phyloP scores from a whole-genome alignment of 2,329 filamentous ascomycete species.

The Periconia sp. region DNA sequence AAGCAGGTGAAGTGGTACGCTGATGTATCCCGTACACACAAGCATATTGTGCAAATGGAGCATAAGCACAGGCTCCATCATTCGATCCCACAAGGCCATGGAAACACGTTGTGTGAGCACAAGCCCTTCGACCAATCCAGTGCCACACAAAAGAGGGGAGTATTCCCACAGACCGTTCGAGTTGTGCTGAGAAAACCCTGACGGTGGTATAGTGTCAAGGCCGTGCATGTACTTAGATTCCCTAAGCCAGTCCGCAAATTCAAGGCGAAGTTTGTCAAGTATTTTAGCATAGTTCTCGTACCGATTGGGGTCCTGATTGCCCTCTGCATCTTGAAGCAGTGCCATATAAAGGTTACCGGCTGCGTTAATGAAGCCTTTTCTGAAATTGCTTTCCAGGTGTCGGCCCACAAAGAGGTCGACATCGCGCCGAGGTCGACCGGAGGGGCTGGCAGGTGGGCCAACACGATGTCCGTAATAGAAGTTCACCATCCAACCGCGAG shows the following conservation, averaged over 20 bases:
- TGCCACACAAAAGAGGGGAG: constrained; percentile 53
- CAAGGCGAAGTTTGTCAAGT: background rate
- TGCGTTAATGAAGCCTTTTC: background rate
- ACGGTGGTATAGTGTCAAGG: constrained; percentile 13
- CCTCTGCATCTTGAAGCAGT: background rate
- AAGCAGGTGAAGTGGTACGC: background rate
- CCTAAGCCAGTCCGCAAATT: background rate
- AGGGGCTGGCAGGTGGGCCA: background rate
- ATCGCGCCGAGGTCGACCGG: background rate
- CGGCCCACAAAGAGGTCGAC: background rate
- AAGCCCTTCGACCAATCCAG: constrained; percentile 49
- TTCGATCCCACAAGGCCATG: constrained; percentile 44
- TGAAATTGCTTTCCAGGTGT: background rate
- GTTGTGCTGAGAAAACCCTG: constrained; percentile 46
- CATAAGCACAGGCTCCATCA: constrained; percentile 7
- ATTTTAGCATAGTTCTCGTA: background rate
- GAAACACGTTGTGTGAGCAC: constrained; percentile 41
- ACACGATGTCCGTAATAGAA: background rate
- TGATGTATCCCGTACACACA: background rate
- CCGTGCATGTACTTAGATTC: background rate
- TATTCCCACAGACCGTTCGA: constrained; percentile 53
- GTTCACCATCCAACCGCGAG: constrained; percentile 48
- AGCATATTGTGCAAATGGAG: background rate
- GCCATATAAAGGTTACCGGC: background rate
- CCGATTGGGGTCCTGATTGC: background rate